Conservation (phyloP, 108 stramenopile species). For the Stephanodiscus minutulus region DNA sequence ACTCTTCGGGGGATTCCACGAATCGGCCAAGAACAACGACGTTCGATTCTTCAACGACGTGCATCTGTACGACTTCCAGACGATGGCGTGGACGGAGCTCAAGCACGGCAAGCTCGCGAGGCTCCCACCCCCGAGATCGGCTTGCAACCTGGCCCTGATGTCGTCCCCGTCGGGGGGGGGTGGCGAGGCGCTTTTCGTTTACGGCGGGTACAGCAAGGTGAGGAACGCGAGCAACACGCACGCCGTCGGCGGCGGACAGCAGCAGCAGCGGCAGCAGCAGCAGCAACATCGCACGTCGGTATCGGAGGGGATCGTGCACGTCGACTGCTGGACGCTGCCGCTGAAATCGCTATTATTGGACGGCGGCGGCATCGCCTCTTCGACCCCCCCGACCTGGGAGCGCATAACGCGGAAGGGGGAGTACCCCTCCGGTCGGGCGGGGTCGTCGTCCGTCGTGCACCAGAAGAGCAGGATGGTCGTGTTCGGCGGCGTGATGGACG, state of each 20-base stretch:
- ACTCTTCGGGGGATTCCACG: slow-evolving; percentile 96
- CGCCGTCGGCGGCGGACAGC: neutral
- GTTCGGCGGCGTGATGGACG: slow-evolving; percentile 87
- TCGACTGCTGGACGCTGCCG: slow-evolving; percentile 84
- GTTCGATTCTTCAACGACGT: slow-evolving; percentile 84
- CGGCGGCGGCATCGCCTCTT: slow-evolving; percentile 9
- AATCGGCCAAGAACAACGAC: slow-evolving; percentile 70
- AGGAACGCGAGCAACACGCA: slow-evolving; percentile 48
- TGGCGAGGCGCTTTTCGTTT: slow-evolving; percentile 62
- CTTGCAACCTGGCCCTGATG: slow-evolving; percentile 72
- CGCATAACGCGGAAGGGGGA: slow-evolving; percentile 69
- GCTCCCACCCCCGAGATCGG: slow-evolving; percentile 79
- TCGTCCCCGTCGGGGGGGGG: slow-evolving; percentile 40
- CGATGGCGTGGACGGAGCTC: slow-evolving; percentile 80
- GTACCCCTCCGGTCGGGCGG: slow-evolving; percentile 71
- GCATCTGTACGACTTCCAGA: slow-evolving; percentile 78
- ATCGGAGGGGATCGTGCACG: slow-evolving; percentile 82
- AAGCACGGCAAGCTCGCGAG: slow-evolving; percentile 71
- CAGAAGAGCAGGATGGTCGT: slow-evolving; percentile 70
- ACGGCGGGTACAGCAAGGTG: slow-evolving; percentile 87
- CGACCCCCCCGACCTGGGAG: slow-evolving; percentile 78
- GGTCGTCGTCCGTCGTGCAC: slow-evolving; percentile 63
- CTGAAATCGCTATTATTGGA: slow-evolving; percentile 64
- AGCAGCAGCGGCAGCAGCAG: neutral
- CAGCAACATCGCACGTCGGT: slow-evolving; percentile 14